Evolutionary conservation across 208 protist species (phyloP).

Genomic region (Phytomonas francai): DNA sequence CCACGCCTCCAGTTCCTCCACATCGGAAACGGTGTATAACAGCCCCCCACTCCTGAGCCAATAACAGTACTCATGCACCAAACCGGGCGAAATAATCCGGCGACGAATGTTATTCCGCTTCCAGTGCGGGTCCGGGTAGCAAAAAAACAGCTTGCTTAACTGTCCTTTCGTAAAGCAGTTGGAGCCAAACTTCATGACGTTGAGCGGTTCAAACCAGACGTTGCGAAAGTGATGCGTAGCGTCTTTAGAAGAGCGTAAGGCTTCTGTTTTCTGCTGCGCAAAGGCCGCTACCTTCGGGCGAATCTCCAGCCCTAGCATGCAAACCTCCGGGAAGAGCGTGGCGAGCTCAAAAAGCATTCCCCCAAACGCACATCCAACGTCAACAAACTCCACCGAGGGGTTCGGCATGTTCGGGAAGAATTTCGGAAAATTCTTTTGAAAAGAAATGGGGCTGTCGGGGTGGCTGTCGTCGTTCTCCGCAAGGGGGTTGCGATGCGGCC

Average conservation of each 20-base stretch:
- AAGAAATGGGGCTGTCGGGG: slow-evolving; percentile 61
- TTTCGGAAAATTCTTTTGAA: slow-evolving; percentile 27
- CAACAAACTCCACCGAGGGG: slow-evolving; percentile 75
- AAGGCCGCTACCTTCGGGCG: slow-evolving; percentile 91
- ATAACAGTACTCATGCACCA: slow-evolving; percentile 97
- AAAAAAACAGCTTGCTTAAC: slow-evolving; percentile 94
- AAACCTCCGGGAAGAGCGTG: slow-evolving; percentile 87
- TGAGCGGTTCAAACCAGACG: slow-evolving; percentile 92
- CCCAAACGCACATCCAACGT: slow-evolving; percentile 97
- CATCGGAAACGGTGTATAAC: slow-evolving; percentile 96
- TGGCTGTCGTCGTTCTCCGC: slow-evolving; percentile 85
- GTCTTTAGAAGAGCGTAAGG: slow-evolving; percentile 35
- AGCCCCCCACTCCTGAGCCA: slow-evolving; percentile 90
- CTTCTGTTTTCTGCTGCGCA: slow-evolving; percentile 75
- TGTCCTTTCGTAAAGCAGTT: slow-evolving; percentile 96
- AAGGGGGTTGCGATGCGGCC: slow-evolving; percentile 92
- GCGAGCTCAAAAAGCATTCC: slow-evolving; percentile 91
- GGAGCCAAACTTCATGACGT: slow-evolving; percentile 98
- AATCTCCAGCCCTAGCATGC: slow-evolving; percentile 96
- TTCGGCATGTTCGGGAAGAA: slow-evolving; percentile 40
- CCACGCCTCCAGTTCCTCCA: slow-evolving; percentile 89
- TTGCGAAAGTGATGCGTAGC: slow-evolving; percentile 91
- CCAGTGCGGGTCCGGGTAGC: slow-evolving; percentile 98
- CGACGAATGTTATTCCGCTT: slow-evolving; percentile 96
- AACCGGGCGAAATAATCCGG: slow-evolving; percentile 93